phyloP scores from a whole-genome alignment of 2,329 filamentous ascomycete species.

The Pseudogymnoascus sp. region DNA sequence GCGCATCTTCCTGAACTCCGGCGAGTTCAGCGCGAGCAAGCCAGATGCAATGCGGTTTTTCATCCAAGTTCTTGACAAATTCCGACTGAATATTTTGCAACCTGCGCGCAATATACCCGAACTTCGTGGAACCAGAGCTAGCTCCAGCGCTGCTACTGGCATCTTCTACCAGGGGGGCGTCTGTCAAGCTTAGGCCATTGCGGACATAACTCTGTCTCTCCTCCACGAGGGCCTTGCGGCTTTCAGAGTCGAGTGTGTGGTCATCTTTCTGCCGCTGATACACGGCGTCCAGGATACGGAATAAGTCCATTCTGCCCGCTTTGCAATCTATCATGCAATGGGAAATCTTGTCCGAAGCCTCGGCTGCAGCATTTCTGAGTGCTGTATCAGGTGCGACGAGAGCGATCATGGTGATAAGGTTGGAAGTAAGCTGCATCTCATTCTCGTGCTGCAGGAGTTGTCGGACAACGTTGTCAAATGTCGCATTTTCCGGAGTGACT shows the following conservation, averaged over 20 bases:
- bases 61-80: conserved; percentile 69
- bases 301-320: not conserved
- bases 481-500: conserved; percentile 31
- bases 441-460: conserved; percentile 38
- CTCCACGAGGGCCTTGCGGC: not conserved
- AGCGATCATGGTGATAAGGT: conserved; percentile 44
- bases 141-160: not conserved
- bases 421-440: conserved; percentile 41
- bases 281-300: not conserved
- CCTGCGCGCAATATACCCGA: conserved; percentile 57
- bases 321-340: not conserved
- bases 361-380: not conserved
- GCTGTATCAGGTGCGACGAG: conserved; percentile 24
- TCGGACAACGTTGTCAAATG: conserved; percentile 39
- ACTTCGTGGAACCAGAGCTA: not conserved
- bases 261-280: not conserved
- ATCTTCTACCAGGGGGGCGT: not conserved
- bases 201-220: not conserved
- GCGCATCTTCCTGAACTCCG: conserved; percentile 62
- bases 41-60: conserved; percentile 71
- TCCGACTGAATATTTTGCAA: conserved; percentile 64
- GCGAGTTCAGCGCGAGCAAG: conserved; percentile 63
- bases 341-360: not conserved
- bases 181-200: not conserved
- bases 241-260: not conserved